A percentile compares a stretch with the other conserved stretches of the same genome.
Evolutionary conservation across 2,329 filamentous ascomycete species (phyloP).

Genomic region (Ceratocystiopsis minuta): DNA sequence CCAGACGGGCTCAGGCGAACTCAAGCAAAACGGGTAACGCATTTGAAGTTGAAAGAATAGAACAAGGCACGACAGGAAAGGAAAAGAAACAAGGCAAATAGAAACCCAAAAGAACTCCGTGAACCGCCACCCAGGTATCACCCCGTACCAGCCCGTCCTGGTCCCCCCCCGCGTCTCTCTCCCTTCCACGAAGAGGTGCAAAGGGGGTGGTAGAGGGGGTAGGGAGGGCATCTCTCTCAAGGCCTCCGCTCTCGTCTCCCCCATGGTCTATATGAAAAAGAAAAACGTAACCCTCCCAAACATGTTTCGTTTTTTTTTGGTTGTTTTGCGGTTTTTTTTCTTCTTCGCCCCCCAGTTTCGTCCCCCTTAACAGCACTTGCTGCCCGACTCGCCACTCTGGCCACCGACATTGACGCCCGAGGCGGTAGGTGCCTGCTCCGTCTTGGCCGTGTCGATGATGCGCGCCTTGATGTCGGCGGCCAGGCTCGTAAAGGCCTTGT

Average conservation of each 20-base stretch:
- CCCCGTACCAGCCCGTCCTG: constrained; percentile 1
- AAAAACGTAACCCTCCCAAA: background rate
- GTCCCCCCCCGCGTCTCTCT: background rate
- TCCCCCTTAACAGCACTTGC: constrained; percentile 55
- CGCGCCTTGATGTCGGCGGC: constrained; percentile 97
- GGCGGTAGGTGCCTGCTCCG: constrained; percentile 39
- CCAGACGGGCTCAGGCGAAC: too few relatives aligned
- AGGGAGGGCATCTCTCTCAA: too few relatives aligned
- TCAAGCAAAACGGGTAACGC: background rate
- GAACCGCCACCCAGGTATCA: constrained; percentile 6
- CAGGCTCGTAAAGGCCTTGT: constrained; percentile 93
- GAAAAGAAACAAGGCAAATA: background rate
- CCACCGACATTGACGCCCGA: constrained; percentile 51
- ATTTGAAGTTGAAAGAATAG: background rate
- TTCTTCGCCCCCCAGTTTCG: background rate
- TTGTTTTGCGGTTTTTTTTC: too few relatives aligned
- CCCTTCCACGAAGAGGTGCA: too few relatives aligned
- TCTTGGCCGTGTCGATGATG: constrained; percentile 79
- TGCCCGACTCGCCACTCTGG: constrained; percentile 33
- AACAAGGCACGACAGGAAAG: background rate
- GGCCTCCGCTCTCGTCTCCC: too few relatives aligned
- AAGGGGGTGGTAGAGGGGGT: too few relatives aligned
- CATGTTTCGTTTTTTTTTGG: too few relatives aligned
- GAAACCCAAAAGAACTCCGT: constrained; percentile 5
- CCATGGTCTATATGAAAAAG: background rate